Evolutionary conservation across 1,139 yeast genomes (phyloP).

Genomic region (Zygosaccharomyces sapae): DNA sequence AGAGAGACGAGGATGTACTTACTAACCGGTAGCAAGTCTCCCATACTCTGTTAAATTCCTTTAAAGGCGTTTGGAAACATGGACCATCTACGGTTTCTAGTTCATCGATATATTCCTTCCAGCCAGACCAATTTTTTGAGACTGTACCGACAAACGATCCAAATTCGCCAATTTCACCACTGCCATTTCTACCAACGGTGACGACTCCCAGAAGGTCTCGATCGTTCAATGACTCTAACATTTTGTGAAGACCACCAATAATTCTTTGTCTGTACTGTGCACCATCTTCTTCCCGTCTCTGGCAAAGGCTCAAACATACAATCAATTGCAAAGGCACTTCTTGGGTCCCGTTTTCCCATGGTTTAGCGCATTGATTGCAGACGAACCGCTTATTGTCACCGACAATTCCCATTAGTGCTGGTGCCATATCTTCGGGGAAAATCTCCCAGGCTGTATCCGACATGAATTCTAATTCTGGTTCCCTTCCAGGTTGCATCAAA

Average conservation of each 20-base stretch:
- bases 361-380: constrained; percentile 34
- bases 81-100: constrained; percentile 3
- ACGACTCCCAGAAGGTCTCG: constrained; percentile 55
- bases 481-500: constrained; percentile 14
- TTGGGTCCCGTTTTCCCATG: constrained; percentile 40
- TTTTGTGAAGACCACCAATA: constrained; percentile 28
- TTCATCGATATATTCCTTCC: constrained; percentile 39
- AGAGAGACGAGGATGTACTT: constrained; percentile 12
- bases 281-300: neutral
- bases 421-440: constrained; percentile 22
- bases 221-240: constrained; percentile 38
- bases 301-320: constrained; percentile 42
- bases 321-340: constrained; percentile 45
- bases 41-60: constrained; percentile 14
- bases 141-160: constrained; percentile 57
- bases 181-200: constrained; percentile 49
- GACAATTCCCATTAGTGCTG: neutral
- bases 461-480: constrained; percentile 44
- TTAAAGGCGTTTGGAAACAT: constrained; percentile 6
- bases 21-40: constrained; percentile 15
- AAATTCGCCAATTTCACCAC: constrained; percentile 30
- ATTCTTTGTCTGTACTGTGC: constrained; percentile 8
- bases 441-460: constrained; percentile 51
- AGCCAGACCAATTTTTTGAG: constrained; percentile 51
- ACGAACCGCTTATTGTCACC: neutral